Evolutionary conservation across 805 yeast genomes (phyloP), one percentile per base, ranked within the genome.

Genomic region (Ogataea nakhonphanomensis): DNA sequence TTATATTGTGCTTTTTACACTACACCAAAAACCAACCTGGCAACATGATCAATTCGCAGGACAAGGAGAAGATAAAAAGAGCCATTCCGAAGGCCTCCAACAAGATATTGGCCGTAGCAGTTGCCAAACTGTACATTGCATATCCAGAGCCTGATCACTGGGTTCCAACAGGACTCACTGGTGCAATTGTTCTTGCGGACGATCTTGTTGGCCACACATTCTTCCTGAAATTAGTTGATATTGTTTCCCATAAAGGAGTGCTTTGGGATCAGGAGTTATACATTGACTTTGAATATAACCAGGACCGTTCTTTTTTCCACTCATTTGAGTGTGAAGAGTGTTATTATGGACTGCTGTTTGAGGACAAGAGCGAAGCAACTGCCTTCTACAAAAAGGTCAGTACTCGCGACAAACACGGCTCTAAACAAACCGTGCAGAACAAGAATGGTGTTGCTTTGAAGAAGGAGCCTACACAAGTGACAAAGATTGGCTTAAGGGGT

Each of bases 211-310:
- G 98, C 3, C 91, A 91, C 61, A 88, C 96, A 0, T 89, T 86
- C 56, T 93, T 89, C 61, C 70, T 93, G 33, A 93, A 93, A 60
- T 59, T 93, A 38, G 95, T 93, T 6, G 99, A 93, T 56, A 79
- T 91, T 24, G 57, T 70, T 27, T 95, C 95, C 6, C 75, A 79
- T 46, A 69, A 84, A 30, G 98, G 98, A 25, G 95, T 93, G 0
- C 50, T 93, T 0, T 93, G 99, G 99, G 99, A 93, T 62, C 99
- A 93, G 62, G 99, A 93, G 62, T 64, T 93, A 35, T 91, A 86
- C 55, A 81, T 87, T 9, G 83, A 86, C 54, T 89, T 93, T 61
- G 81, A 82, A 52, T 93, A 93, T 64, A 78, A 85, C 57, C 98
- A 93, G 62, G 99, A 93, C 62, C 76, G 99, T 24, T 80, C 95